These are phyloP conservation scores for Mortierella sp. DNA, from an alignment of 371 early-diverging fungal species.

Conservation along the genomic window DNA sequence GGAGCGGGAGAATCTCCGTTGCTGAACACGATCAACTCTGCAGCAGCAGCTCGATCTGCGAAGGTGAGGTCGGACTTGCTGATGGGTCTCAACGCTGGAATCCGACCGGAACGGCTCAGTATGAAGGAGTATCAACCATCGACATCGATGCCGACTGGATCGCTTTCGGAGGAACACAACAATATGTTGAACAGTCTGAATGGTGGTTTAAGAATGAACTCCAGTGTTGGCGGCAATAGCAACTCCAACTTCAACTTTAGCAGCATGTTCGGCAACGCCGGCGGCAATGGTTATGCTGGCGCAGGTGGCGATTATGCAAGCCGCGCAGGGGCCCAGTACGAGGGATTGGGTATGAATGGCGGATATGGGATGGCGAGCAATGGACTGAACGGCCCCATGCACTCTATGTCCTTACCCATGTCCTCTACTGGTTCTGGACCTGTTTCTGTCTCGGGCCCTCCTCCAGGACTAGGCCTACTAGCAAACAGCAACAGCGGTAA, in stretches of 20 bases:
- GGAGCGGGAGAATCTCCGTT: slow-evolving; percentile 12
- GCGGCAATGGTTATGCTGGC: not conserved
- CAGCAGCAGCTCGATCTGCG: slow-evolving; percentile 28
- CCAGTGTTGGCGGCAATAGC: slow-evolving; percentile 1
- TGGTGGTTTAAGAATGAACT: slow-evolving; percentile 14
- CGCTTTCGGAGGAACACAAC: slow-evolving; percentile 32
- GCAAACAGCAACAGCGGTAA: slow-evolving; percentile 2
- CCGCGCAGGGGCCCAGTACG: slow-evolving; percentile 26
- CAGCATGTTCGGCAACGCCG: not conserved
- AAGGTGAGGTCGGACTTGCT: slow-evolving; percentile 37
- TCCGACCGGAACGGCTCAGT: slow-evolving; percentile 18
- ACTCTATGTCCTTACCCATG: slow-evolving; percentile 26
- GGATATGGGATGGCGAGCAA: slow-evolving; percentile 5
- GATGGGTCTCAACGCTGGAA: slow-evolving; percentile 28
- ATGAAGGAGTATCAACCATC: slow-evolving; percentile 18
- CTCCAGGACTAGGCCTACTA: slow-evolving; percentile 39
- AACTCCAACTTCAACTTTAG: too few species aligned
- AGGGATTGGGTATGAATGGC: slow-evolving; percentile 9
- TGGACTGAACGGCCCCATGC: slow-evolving; percentile 11
- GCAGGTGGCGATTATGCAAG: slow-evolving; percentile 9
- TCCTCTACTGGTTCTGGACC: not conserved
- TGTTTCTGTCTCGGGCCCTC: slow-evolving; percentile 29
- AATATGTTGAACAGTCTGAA: slow-evolving; percentile 23
- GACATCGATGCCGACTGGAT: slow-evolving; percentile 42
- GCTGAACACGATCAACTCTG: slow-evolving; percentile 16